A percentile compares a stretch with the other conserved stretches of the same genome.
Conservation (phyloP, 2,329 filamentous ascomycete genomes). For the Alternaria brassicicola region DNA sequence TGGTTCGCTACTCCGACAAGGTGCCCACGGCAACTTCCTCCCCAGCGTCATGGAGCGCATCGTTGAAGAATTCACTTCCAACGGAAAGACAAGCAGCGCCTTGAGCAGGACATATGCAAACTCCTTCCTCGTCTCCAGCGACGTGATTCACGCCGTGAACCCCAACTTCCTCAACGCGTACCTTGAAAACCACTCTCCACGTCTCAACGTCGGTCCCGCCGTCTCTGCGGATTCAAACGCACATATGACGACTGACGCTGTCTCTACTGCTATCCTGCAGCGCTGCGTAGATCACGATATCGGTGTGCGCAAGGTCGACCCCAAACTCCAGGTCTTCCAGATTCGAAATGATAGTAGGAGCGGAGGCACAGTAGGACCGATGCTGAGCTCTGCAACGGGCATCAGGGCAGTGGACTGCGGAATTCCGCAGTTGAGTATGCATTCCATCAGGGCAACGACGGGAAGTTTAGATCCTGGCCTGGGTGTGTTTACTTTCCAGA, state of each 20-base stretch:
- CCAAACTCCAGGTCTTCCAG: constrained; percentile 84
- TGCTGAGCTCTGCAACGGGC: constrained; percentile 80
- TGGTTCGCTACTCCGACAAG: constrained; percentile 86
- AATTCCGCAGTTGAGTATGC: constrained; percentile 92
- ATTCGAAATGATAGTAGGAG: constrained; percentile 90
- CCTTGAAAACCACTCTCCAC: constrained; percentile 82
- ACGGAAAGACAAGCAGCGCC: constrained; percentile 56
- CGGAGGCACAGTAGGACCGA: constrained; percentile 94
- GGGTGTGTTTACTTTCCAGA: constrained; percentile 86
- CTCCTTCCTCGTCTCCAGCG: constrained; percentile 89
- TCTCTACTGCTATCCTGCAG: constrained; percentile 80
- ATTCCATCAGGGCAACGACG: constrained; percentile 87
- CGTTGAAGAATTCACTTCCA: constrained; percentile 68
- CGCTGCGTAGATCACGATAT: constrained; percentile 69
- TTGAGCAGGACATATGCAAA: constrained; percentile 85
- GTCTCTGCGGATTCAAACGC: constrained; percentile 85
- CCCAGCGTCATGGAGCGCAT: constrained; percentile 80
- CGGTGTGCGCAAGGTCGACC: constrained; percentile 54
- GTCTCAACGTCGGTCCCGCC: constrained; percentile 85
- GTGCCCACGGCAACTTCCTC: constrained; percentile 87
- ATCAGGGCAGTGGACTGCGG: constrained; percentile 85
- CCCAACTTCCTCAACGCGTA: constrained; percentile 90
- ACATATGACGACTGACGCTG: constrained; percentile 93
- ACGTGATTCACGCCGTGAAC: constrained; percentile 93
- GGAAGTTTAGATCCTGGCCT: constrained; percentile 85